Conservation (phyloP, 176 grass and related monocot species). For the Zoysia pacifica region DNA sequence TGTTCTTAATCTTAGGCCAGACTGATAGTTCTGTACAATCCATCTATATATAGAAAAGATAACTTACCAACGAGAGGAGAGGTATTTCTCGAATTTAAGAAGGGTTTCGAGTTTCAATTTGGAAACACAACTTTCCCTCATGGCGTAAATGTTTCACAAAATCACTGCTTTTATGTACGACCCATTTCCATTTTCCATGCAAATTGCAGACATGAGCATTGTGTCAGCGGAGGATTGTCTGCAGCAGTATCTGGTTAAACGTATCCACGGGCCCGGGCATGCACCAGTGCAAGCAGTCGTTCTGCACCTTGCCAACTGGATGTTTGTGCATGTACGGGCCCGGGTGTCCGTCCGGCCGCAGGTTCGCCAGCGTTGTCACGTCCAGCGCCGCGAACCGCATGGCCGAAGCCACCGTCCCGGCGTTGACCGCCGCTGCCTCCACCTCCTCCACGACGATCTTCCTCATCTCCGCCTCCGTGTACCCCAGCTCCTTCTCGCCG, state of each 20-base stretch:
- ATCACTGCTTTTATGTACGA: not conserved
- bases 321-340: conserved; percentile 72
- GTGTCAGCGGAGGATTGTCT: conserved; percentile 39
- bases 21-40: too few relatives aligned
- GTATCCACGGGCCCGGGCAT: conserved; percentile 71
- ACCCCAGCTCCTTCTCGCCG: conserved; percentile 55
- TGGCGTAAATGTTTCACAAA: not conserved
- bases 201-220: not conserved
- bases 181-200: not conserved
- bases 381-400: conserved; percentile 62
- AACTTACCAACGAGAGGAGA: too few relatives aligned
- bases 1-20: too few relatives aligned
- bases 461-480: conserved; percentile 64
- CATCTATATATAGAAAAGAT: too few relatives aligned
- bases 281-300: conserved; percentile 95
- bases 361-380: conserved; percentile 64
- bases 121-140: not conserved
- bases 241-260: conserved; percentile 71
- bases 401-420: not conserved
- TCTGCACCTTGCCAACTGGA: conserved; percentile 68
- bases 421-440: not conserved
- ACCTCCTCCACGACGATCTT: conserved; percentile 59
- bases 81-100: not conserved
- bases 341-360: conserved; percentile 79
- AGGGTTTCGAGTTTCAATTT: not conserved